phyloP scores from a whole-genome alignment of 345 rosid species.

The Eucalyptus camaldulensis region DNA sequence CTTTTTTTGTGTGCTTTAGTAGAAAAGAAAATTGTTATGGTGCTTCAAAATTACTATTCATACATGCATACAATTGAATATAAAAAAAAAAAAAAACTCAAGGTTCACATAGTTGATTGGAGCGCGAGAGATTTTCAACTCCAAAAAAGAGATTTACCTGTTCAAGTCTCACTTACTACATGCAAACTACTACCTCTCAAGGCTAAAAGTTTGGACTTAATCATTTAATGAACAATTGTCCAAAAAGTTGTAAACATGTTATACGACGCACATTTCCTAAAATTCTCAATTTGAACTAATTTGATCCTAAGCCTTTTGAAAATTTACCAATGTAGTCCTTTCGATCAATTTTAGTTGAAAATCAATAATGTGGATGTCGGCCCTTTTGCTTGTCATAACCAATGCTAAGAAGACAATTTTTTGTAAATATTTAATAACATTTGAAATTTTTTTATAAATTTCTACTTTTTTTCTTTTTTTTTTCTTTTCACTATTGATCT shows the following conservation, averaged over 20 bases:
- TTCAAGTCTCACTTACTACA: not conserved
- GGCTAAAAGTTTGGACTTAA: not conserved
- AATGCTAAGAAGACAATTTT: not conserved
- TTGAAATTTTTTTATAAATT: not conserved
- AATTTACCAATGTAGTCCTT: not conserved
- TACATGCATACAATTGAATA: not conserved
- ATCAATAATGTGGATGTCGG: accelerated
- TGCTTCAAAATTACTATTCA: not conserved
- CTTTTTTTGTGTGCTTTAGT: not conserved
- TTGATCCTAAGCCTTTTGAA: not conserved
- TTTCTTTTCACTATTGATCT: not conserved
- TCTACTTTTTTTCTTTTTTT: accelerated
- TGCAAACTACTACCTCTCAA: not conserved
- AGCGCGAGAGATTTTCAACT: not conserved
- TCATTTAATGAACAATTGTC: not conserved
- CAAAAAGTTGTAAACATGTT: not conserved
- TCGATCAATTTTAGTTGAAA: not conserved
- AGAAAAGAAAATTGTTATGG: not conserved
- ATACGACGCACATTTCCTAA: accelerated
- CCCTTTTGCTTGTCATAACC: not conserved
- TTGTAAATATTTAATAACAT: not conserved
- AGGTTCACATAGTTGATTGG: not conserved
- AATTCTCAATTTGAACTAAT: not conserved
- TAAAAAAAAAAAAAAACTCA: not conserved
- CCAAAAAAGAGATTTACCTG: not conserved